Conservation (phyloP, 2,329 filamentous ascomycete genomes). For the Pestalotiopsis sp. region DNA sequence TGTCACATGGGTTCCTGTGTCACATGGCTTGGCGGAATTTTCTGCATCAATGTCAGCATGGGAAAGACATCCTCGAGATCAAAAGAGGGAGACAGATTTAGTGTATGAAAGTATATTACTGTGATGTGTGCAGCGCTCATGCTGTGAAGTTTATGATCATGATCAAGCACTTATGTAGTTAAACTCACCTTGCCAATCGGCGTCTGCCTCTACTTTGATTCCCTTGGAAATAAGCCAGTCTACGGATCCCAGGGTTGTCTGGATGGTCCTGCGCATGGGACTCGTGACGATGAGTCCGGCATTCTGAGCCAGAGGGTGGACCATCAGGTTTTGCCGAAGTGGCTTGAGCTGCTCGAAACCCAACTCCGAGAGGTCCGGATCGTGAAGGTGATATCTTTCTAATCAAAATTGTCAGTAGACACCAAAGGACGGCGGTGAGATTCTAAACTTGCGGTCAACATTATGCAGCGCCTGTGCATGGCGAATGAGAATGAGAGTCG, state of each 20-base stretch:
- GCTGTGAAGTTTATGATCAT: neutral
- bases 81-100: neutral
- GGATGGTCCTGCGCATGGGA: constrained; percentile 66
- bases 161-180: neutral
- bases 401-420: constrained; percentile 23
- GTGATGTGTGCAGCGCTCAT: neutral
- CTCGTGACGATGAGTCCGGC: constrained; percentile 62
- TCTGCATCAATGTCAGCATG: constrained; percentile 38
- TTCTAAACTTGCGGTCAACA: constrained; percentile 47
- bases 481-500: constrained; percentile 77
- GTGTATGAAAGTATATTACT: neutral
- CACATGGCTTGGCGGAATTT: constrained; percentile 60
- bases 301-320: constrained; percentile 40
- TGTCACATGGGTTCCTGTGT: constrained; percentile 56
- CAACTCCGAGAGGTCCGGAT: constrained; percentile 53
- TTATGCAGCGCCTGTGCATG: constrained; percentile 78
- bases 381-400: constrained; percentile 53
- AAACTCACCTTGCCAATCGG: constrained; percentile 64
- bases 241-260: constrained; percentile 62
- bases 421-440: neutral
- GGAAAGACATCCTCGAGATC: neutral
- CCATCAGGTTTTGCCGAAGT: constrained; percentile 44
- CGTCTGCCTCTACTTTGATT: constrained; percentile 57
- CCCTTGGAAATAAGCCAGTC: constrained; percentile 60
- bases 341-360: constrained; percentile 51